Base-by-base conservation (phyloP, 768 basidiomycete genomes). In the Steccherinum ochraceum region DNA sequence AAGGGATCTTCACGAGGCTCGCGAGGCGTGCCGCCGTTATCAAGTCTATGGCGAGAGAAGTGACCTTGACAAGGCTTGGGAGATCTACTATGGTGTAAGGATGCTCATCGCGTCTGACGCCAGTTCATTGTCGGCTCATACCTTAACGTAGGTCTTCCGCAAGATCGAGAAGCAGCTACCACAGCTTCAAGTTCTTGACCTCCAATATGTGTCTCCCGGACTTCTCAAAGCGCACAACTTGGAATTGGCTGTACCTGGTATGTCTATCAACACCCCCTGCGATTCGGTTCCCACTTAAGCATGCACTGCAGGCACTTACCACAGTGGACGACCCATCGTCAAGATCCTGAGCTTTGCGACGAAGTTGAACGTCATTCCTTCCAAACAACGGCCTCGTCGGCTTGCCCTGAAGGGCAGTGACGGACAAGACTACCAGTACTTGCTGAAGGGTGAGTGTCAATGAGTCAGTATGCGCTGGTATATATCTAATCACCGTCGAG, bases 11-110 rank as follows among this genome's bases (percentile, higher is more conserved):
- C 83, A 81, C 24, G 93, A 95, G 61, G 96, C 96, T 12, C 81
- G 93, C 40, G 93, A 94, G 61, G 91, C 92, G 26, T 92, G 91
- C 58, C 79, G 84, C 46, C 79, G 90, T 46, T 99, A 87, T 72
- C 84, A 86, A 40, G 77, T 80, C 19, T 89, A 89, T 61, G 89
- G 89, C 21, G 94, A 99, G 63, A 78, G 82, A 50, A 83, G 81
- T 46, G 93, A 97, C 63, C 71, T 99, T 44, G 96, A 98, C 64
- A 91, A 89, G 62, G 96, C 96, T 25, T 99, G 96, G 96, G 96
- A 98, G 61, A 93, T 97, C 23, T 99, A 99, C 68, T 99, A 97
- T 61, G 83, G 82, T 45, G 93, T 92, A 62, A 55, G 84, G 66
- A 18, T n/a, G 21, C 12, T 13, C 16, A 4, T 7, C 5, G 12